These are phyloP conservation scores for Sesbania bispinosa DNA, from an alignment of 306 rosid genomes.

Conservation along the genomic window DNA sequence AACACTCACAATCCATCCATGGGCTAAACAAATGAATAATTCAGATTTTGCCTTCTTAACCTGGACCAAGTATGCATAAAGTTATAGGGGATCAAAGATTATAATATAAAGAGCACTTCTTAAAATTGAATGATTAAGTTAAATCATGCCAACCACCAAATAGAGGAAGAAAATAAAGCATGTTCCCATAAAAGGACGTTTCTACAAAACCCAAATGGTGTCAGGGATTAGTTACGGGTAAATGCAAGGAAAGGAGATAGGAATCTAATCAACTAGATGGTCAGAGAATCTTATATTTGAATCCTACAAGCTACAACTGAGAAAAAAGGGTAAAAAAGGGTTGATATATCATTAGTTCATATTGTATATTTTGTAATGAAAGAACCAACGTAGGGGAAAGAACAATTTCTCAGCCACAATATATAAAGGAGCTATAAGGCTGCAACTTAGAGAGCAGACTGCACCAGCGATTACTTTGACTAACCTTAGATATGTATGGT, in stretches of 20 bases:
- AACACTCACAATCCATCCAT: neutral
- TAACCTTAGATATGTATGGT: conserved; percentile 90
- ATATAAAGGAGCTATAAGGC: neutral
- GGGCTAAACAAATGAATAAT: conserved; percentile 7
- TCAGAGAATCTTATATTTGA: neutral
- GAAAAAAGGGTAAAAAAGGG: conserved; percentile 7
- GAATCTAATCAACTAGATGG: neutral
- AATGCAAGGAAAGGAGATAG: conserved; percentile 12
- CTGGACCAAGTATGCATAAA: neutral
- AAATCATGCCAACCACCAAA: conserved; percentile 15
- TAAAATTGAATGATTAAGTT: neutral
- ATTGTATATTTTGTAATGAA: neutral
- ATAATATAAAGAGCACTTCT: neutral
- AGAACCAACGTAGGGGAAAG: neutral
- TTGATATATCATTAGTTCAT: neutral
- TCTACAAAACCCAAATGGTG: neutral
- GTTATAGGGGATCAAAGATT: neutral
- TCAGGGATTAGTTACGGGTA: neutral
- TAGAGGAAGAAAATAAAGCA: neutral
- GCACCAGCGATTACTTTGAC: neutral
- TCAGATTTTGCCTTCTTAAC: conserved; percentile 7
- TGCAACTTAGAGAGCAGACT: conserved; percentile 10
- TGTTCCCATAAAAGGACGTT: neutral
- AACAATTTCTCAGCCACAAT: conserved; percentile 5
- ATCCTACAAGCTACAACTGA: neutral